Percentiles rank a stretch among this genome's conserved stretches.
phyloP scores from a whole-genome alignment of 345 rosid species.

The Hibiscus syriacus region DNA sequence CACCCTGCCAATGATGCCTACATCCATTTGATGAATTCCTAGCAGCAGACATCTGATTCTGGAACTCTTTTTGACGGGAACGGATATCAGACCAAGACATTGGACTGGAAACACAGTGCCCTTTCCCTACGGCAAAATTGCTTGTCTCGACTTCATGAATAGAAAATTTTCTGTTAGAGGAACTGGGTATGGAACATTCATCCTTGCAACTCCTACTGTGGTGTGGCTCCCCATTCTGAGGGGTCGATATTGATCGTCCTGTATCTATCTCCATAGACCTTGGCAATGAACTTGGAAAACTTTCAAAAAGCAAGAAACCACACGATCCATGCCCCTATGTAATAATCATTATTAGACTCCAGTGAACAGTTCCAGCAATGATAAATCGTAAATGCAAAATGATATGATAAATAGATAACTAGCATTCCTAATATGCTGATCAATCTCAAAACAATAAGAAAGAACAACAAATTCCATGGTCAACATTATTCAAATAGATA shows the following conservation, averaged over 20 bases:
- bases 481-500: neutral
- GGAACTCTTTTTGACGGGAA: neutral
- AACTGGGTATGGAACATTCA: neutral
- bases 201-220: neutral
- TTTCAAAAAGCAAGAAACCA: neutral
- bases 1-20: neutral
- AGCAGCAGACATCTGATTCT: neutral
- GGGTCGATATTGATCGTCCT: neutral
- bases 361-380: neutral
- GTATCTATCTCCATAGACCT: neutral
- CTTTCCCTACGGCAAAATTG: neutral
- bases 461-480: neutral
- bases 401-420: neutral
- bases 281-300: neutral
- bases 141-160: neutral
- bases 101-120: neutral
- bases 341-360: neutral
- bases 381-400: neutral
- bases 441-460: neutral
- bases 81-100: neutral
- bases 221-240: neutral
- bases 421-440: neutral
- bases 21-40: neutral
- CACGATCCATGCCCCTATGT: neutral
- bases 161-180: neutral